phyloP scores from a whole-genome alignment of 768 basidiomycete species.

The Lentinula sp. region DNA sequence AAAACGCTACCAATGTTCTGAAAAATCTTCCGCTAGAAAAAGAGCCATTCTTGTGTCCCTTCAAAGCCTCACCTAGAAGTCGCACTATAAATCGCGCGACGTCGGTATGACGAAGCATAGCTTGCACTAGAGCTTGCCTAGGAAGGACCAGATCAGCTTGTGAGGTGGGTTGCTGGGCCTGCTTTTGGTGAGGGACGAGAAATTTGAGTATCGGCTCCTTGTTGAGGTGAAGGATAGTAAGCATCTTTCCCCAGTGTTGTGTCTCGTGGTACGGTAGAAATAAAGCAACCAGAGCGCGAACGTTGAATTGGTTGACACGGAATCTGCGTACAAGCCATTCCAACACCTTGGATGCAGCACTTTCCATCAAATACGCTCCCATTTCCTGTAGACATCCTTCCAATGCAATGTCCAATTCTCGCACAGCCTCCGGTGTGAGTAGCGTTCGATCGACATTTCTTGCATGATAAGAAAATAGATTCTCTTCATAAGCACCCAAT shows the following conservation, averaged over 20 bases:
- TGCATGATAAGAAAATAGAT: constrained; percentile 75
- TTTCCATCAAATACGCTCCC: constrained; percentile 77
- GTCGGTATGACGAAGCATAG: constrained; percentile 68
- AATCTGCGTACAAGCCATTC: constrained; percentile 96
- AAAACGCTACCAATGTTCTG: constrained; percentile 75
- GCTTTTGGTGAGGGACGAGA: constrained; percentile 24
- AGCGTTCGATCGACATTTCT: constrained; percentile 76
- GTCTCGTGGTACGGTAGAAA: constrained; percentile 96
- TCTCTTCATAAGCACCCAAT: constrained; percentile 49
- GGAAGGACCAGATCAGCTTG: constrained; percentile 71
- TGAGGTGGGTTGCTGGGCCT: constrained; percentile 50
- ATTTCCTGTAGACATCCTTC: constrained; percentile 60
- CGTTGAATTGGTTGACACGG: constrained; percentile 91
- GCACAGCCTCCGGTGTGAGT: constrained; percentile 53
- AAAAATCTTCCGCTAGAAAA: constrained; percentile 26
- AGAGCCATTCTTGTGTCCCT: constrained; percentile 26
- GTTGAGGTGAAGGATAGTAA: constrained; percentile 75
- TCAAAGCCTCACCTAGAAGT: constrained; percentile 56
- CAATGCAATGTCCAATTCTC: constrained; percentile 56
- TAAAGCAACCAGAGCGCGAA: constrained; percentile 65
- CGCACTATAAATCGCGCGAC: constrained; percentile 66
- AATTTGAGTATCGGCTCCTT: constrained; percentile 59
- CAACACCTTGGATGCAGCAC: constrained; percentile 74
- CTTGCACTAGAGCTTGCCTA: constrained; percentile 63
- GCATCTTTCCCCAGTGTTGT: constrained; percentile 89